phyloP scores from a whole-genome alignment of 306 rosid genomes.

The Medicago truncatula region DNA sequence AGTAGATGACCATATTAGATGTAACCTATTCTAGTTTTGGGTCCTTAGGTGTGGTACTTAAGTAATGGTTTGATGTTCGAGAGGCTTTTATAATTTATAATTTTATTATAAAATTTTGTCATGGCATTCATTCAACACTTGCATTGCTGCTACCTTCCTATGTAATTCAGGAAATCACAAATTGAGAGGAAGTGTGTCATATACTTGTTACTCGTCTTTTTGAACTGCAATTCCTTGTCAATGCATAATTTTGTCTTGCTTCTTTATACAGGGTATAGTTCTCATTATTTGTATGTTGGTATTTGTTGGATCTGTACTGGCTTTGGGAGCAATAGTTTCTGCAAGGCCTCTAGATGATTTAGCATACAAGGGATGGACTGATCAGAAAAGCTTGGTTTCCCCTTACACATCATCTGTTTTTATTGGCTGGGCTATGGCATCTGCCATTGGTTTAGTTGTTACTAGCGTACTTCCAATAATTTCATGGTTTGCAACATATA shows the following conservation, averaged over 20 bases:
- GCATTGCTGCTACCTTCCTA: constrained; percentile 3
- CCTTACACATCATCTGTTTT: constrained; percentile 88
- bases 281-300: constrained; percentile 68
- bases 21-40: background rate
- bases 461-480: constrained; percentile 90
- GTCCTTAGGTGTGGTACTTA: background rate
- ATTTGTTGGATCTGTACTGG: constrained; percentile 82
- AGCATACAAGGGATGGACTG: constrained; percentile 84
- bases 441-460: constrained; percentile 80
- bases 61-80: constrained; percentile 1
- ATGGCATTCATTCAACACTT: constrained; percentile 5
- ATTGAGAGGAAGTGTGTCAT: constrained; percentile 11
- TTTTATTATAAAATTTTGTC: background rate
- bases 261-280: constrained; percentile 73
- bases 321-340: constrained; percentile 89
- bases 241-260: constrained; percentile 40
- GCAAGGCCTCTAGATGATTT: constrained; percentile 95
- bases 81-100: background rate
- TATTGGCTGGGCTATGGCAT: constrained; percentile 99
- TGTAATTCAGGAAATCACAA: background rate
- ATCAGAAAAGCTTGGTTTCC: constrained; percentile 70
- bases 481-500: constrained; percentile 97
- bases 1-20: constrained; percentile 3
- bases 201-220: background rate
- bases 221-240: constrained; percentile 23